These are phyloP conservation scores for Saturnispora diversa DNA, from an alignment of 805 yeast species.

Conservation along the genomic window DNA sequence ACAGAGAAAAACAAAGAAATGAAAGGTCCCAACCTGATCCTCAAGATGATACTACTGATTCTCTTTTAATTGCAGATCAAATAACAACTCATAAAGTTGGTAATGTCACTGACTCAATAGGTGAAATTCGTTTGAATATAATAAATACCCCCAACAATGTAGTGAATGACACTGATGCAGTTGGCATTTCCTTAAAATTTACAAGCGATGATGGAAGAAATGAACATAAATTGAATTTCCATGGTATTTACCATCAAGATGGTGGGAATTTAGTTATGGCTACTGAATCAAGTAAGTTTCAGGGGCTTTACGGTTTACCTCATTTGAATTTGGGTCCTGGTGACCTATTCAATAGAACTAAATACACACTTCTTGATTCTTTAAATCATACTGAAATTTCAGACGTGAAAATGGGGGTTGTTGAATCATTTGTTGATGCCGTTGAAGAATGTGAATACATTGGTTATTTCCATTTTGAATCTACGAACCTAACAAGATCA, in stretches of 20 bases:
- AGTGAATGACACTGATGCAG: constrained; percentile 13
- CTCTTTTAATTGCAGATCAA: constrained; percentile 4
- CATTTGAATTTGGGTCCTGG: constrained; percentile 39
- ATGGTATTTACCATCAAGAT: constrained; percentile 59
- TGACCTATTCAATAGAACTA: constrained; percentile 37
- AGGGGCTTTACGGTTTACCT: constrained; percentile 54
- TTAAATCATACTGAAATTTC: constrained; percentile 35
- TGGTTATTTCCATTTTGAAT: constrained; percentile 56
- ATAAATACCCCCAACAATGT: not conserved
- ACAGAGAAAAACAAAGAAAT: constrained; percentile 12
- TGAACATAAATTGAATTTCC: constrained; percentile 41
- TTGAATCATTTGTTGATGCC: constrained; percentile 30
- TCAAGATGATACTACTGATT: constrained; percentile 3
- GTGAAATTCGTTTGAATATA: constrained; percentile 18
- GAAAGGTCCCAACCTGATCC: constrained; percentile 10
- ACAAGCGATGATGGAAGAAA: constrained; percentile 1
- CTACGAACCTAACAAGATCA: constrained; percentile 44
- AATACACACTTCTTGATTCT: constrained; percentile 36
- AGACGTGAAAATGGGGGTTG: constrained; percentile 31
- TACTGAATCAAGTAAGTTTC: constrained; percentile 57
- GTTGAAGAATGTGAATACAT: constrained; percentile 59
- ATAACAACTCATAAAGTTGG: constrained; percentile 17
- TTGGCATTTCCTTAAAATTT: not conserved
- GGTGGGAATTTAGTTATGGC: constrained; percentile 54
- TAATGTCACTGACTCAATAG: constrained; percentile 23